Evolutionary conservation across 768 basidiomycete species (phyloP).

Genomic region (Amanita rimosa): DNA sequence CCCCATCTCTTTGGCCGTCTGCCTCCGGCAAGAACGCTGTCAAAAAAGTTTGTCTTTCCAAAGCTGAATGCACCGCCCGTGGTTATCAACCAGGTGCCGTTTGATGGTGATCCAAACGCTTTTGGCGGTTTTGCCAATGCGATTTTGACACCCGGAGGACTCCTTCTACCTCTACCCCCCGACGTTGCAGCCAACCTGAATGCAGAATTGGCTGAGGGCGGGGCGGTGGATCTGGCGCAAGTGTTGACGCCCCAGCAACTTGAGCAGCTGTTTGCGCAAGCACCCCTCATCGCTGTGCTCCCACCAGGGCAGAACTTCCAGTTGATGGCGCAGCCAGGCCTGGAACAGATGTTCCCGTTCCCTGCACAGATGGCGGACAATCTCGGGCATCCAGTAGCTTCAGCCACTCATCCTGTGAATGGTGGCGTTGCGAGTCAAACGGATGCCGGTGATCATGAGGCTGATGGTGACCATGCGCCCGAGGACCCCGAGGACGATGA

Average conservation of each 20-base stretch:
- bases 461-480: neutral
- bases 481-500: neutral
- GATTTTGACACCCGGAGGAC: conserved; percentile 2
- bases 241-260: conserved; percentile 1
- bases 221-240: conserved; percentile 1
- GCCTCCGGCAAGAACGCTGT: conserved; percentile 32
- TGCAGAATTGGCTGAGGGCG: conserved; percentile 1
- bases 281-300: neutral
- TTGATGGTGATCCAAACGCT: neutral
- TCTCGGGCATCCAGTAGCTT: neutral
- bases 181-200: conserved; percentile 1
- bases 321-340: neutral
- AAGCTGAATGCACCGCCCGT: conserved; percentile 1
- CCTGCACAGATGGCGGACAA: neutral
- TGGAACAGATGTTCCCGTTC: neutral
- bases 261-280: conserved; percentile 5
- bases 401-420: neutral
- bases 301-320: neutral
- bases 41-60: conserved; percentile 45
- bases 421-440: neutral
- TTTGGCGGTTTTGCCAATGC: conserved; percentile 1
- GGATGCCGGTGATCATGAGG: neutral
- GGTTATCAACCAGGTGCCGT: neutral
- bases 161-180: conserved; percentile 2
- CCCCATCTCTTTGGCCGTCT: conserved; percentile 31